Evolutionary conservation across 2,329 filamentous ascomycete genomes (phyloP), one percentile per base, ranked within the genome.

Genomic region (Teratosphaeria gauchensis): DNA sequence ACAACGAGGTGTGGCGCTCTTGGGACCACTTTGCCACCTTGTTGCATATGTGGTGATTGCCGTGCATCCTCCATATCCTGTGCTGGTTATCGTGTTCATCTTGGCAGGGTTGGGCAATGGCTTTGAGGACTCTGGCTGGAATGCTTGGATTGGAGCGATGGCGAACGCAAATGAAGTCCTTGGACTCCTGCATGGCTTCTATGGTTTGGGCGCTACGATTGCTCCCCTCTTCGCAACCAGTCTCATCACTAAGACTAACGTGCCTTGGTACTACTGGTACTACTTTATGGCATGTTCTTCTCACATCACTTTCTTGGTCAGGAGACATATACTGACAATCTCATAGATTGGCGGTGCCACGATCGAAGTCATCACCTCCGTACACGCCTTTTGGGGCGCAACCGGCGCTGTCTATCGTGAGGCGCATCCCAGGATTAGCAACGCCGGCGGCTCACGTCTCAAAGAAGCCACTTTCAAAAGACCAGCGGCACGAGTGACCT

Each of bases 241-340:
- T 4, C 84, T 92, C 82, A 82, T 92, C 38, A 84, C 85, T 0
- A 84, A 83, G 63, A 83, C 75, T 0, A 64, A 75, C 3, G 68
- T 86, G 55, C 76, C 76, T 0, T 94, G 89, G 89, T 90, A 86
- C 65, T 77, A 77, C 11, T 92, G 87, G 72, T 92, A 89, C 72
- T 90, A 90, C 68, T 74, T 90, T 58, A 88, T 91, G 84, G 83
- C 87, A 66, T 31, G 57, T 54, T 11, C 31, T 30, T 7, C 30
- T n/a, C 12, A 24, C 1, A 14, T 11, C 5, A 21, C 33, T 19
- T 38, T 35, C 7, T 5, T 19, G 28, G 16, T 16, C 4, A 4
- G 55, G 19, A n/a, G 5, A n/a, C 38, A 19, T 21, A n/a, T 28
- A 54, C 24, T 7, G 19, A 31, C 8, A 31, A 3, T 7, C 28